Base-by-base conservation (phyloP, 495 filamentous ascomycete species). In the Rhizodiscina lignyota region DNA sequence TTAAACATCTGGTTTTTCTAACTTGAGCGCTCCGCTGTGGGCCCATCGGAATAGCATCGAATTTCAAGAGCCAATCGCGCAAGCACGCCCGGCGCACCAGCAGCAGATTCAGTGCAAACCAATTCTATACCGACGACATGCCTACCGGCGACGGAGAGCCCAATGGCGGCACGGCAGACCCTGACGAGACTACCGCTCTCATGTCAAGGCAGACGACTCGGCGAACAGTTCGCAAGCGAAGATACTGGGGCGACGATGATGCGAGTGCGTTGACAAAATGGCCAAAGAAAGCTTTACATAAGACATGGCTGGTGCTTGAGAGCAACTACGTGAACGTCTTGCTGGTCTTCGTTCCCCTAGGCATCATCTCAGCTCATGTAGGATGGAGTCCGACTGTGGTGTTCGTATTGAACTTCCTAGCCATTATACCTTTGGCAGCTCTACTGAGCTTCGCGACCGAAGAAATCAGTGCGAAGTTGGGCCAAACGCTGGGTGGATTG, bases 381-480 rank as follows among this genome's bases (percentile, higher is more conserved):
- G 57, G 66, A 24, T 83, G 81, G 79, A 66, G 74, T 48, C 68
- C 86, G 5, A 73, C 79, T 0, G 68, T 70, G 18, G 70, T 91
- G 23, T 97, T 97, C 50, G 57, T 74, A 6, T 62, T 94, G 48
- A 97, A 97, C 59, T 97, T 96, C 58, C 66, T 94, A 45, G 87
- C 89, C 37, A 97, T 97, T 46, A 77, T 97, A 36, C 89, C 89
- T 5, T 66, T 97, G 26, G 89, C 89, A 17, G 81, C 87, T 4
- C 63, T 97, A 41, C 62, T 97, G 41, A 92, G 85, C 40, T 94
- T 93, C 56, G 89, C 89, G 29, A 97, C 89, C 1, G 89, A 94
- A 60, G 83, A 97, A 55, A 66, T 97, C 40, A 74, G 83, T 4
- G 66, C 68, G 8, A 77, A 78, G 33, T 66, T 94, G 39, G 89